These are phyloP conservation scores for Helichrysum umbraculigerum DNA, from an alignment of 129 eudicot genomes.

Conservation along the genomic window DNA sequence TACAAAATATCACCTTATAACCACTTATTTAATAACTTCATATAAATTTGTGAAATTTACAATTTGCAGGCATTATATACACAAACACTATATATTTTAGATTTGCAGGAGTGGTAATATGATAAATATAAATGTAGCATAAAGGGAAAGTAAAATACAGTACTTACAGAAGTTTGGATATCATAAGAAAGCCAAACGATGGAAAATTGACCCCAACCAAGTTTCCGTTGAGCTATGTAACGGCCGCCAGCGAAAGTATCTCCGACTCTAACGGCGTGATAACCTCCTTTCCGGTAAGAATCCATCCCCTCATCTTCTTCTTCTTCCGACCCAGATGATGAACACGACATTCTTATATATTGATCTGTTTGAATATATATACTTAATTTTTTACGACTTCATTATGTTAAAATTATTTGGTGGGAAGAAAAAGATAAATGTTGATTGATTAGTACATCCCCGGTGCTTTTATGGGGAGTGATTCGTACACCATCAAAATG, in stretches of 20 bases:
- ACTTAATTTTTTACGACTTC: too few species aligned
- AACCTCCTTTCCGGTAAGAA: conserved; percentile 91
- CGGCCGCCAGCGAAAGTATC: conserved; percentile 80
- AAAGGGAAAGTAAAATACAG: too few species aligned
- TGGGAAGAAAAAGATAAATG: too few species aligned
- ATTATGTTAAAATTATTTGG: too few species aligned
- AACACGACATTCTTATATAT: conserved; percentile 36
- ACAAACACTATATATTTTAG: background rate
- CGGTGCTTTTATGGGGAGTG: too few species aligned
- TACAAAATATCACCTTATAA: background rate
- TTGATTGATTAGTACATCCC: too few species aligned
- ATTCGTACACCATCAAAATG: too few species aligned
- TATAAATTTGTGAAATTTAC: too few species aligned
- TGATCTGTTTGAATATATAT: too few species aligned
- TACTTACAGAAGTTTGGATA: conserved; percentile 64
- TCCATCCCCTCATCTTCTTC: conserved; percentile 70
- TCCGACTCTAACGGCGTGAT: conserved; percentile 89
- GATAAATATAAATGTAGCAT: too few species aligned
- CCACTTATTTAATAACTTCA: too few species aligned
- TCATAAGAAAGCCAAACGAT: conserved; percentile 99
- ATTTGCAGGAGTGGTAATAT: too few species aligned
- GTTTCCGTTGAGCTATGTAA: conserved; percentile 86
- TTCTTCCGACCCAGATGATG: conserved; percentile 89
- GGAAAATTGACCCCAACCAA: conserved; percentile 98
- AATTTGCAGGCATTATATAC: background rate